Conservation (phyloP, 192 early-diverging fungal genomes). For the Backusella parvicylindrica region DNA sequence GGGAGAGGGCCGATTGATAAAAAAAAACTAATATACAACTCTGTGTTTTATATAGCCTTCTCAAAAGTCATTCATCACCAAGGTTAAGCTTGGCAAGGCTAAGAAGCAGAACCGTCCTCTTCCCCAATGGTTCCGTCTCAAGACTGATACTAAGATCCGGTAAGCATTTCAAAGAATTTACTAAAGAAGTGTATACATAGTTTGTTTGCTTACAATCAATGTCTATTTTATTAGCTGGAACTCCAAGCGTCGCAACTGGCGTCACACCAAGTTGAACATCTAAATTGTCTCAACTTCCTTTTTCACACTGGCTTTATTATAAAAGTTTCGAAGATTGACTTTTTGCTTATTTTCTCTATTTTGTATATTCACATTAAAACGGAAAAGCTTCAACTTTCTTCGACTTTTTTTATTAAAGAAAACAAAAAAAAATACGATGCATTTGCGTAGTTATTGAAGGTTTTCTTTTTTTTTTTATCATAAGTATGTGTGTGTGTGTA, state of each 20-base stretch:
- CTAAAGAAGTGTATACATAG: too few relatives aligned
- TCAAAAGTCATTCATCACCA: slow-evolving; percentile 96
- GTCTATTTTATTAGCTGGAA: slow-evolving; percentile 79
- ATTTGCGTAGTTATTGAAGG: background rate
- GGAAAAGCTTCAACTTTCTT: background rate
- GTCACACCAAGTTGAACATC: slow-evolving; percentile 95
- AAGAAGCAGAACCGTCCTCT: slow-evolving; percentile 98
- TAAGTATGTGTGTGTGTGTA: too few relatives aligned
- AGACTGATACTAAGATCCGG: slow-evolving; percentile 91
- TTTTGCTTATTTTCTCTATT: background rate
- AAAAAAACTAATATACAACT: background rate
- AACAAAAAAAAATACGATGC: too few relatives aligned
- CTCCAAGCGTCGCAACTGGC: slow-evolving; percentile 99
- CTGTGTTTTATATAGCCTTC: slow-evolving; percentile 75
- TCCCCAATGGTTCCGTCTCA: slow-evolving; percentile 96
- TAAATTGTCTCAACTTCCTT: slow-evolving; percentile 51
- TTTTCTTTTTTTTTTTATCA: background rate
- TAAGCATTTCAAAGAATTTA: slow-evolving; percentile 20
- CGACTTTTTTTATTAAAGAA: background rate
- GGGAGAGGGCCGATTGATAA: too few relatives aligned
- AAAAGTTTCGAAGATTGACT: background rate
- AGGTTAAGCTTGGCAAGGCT: slow-evolving; percentile 98
- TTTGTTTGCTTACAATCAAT: background rate
- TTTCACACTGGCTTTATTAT: background rate
- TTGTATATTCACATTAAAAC: background rate